Percentiles rank a stretch among this genome's conserved stretches.
Evolutionary conservation across 1,284 basidiomycete genomes (phyloP).

Genomic region (Trametes pubescens): DNA sequence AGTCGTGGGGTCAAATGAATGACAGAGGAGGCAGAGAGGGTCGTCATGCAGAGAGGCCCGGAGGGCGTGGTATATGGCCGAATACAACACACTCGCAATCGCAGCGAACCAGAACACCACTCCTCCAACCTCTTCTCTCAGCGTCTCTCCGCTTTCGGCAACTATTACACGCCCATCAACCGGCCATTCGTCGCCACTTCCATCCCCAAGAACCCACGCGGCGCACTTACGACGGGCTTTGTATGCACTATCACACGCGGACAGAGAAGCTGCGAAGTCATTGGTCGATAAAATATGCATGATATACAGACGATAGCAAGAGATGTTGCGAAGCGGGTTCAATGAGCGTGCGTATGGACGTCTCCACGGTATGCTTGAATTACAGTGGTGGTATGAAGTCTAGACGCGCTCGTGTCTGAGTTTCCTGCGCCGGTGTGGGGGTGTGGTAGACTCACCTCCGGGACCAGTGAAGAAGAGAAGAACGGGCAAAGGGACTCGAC

Average conservation of each 20-base stretch:
- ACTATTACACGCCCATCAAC: conserved; percentile 22
- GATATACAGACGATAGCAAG: conserved; percentile 28
- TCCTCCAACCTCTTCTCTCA: conserved; percentile 17
- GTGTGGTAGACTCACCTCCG: conserved; percentile 19
- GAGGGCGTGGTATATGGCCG: conserved; percentile 33
- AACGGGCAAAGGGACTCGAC: not conserved
- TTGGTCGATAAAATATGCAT: conserved; percentile 11
- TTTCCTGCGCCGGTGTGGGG: not conserved
- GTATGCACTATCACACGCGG: not conserved
- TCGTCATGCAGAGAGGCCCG: conserved; percentile 38
- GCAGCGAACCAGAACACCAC: conserved; percentile 16
- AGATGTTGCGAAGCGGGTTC: conserved; percentile 9
- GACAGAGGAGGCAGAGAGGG: conserved; percentile 30
- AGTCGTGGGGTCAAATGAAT: conserved; percentile 40
- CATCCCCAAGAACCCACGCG: not conserved
- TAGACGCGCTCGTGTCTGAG: conserved; percentile 5
- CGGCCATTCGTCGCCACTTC: conserved; percentile 4
- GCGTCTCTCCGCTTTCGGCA: conserved; percentile 33
- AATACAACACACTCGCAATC: conserved; percentile 21
- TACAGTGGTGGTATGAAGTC: conserved; percentile 20
- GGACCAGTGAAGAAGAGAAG: conserved; percentile 17
- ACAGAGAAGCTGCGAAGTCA: not conserved
- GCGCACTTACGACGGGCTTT: conserved; percentile 7
- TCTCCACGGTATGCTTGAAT: conserved; percentile 17
- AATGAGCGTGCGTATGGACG: conserved; percentile 25